phyloP scores from a whole-genome alignment of 345 rosid genomes.

The Eucalyptus microcorys region DNA sequence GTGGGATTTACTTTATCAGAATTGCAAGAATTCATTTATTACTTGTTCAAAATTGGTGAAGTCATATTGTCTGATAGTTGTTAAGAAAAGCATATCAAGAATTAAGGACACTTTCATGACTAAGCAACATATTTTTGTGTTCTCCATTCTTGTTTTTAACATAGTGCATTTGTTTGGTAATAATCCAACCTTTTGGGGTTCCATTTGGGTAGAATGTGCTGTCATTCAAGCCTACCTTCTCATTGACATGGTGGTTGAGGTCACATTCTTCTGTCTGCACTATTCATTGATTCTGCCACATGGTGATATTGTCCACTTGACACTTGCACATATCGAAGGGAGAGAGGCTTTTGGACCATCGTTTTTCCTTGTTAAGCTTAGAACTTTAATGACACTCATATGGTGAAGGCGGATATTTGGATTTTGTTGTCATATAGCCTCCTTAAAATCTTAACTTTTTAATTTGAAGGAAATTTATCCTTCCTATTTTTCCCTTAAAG shows the following conservation, averaged over 20 bases:
- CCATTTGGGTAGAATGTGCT: neutral
- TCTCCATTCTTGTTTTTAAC: neutral
- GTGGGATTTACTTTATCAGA: neutral
- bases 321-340: neutral
- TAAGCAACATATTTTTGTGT: neutral
- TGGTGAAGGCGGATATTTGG: neutral
- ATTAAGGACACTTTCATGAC: neutral
- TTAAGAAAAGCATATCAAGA: neutral
- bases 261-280: neutral
- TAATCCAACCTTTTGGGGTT: neutral
- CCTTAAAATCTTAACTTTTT: neutral
- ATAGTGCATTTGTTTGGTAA: neutral
- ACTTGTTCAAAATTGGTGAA: neutral
- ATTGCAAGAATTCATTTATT: neutral
- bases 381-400: neutral
- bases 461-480: neutral
- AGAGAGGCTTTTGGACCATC: neutral
- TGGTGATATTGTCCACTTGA: neutral
- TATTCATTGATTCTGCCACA: neutral
- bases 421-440: neutral
- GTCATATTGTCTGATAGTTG: neutral
- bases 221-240: neutral
- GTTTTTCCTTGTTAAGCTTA: neutral
- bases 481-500: neutral
- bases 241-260: neutral